phyloP scores from a whole-genome alignment of 2,329 filamentous ascomycete genomes.

The Thelonectria blattea region DNA sequence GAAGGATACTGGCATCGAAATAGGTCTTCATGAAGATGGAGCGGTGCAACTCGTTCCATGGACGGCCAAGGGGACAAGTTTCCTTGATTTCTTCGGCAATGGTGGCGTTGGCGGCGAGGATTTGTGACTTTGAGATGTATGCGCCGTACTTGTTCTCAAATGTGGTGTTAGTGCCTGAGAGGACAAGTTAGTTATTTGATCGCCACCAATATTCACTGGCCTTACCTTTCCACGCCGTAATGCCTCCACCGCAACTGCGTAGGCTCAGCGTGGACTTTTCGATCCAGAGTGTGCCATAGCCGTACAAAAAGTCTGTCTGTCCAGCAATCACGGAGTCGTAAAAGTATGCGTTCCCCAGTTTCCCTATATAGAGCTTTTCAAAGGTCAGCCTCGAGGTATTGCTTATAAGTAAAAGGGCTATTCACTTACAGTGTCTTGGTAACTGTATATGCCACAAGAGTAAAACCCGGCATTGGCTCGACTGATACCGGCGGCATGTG shows the following conservation, averaged over 20 bases:
- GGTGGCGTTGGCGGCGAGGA: conserved; percentile 60
- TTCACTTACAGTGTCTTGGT: conserved; percentile 65
- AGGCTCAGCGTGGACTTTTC: conserved; percentile 60
- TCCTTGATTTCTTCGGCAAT: conserved; percentile 46
- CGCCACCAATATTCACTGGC: fast-evolving
- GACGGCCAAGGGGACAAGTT: conserved; percentile 64
- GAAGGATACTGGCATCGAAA: conserved; percentile 58
- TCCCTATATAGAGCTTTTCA: conserved; percentile 65
- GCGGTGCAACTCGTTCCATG: conserved; percentile 65
- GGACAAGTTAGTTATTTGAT: neutral
- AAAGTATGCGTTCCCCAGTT: conserved; percentile 71
- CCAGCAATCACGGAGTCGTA: conserved; percentile 65
- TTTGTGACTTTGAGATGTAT: conserved; percentile 63
- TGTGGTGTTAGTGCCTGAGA: conserved; percentile 60
- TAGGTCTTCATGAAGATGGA: conserved; percentile 62
- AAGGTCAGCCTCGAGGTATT: neutral
- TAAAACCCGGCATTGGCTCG: conserved; percentile 72
- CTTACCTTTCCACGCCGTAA: conserved; percentile 68
- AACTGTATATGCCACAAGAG: conserved; percentile 68
- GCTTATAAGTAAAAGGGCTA: too few relatives aligned
- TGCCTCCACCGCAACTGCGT: conserved; percentile 67
- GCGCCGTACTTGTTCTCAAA: conserved; percentile 71
- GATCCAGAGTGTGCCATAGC: conserved; percentile 70
- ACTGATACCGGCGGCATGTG: conserved; percentile 64
- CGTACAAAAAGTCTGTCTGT: conserved; percentile 72